A percentile compares a stretch with the other conserved stretches of the same genome.
Conservation (phyloP, 805 yeast genomes). For the Crinitomyces ghanaensis region DNA sequence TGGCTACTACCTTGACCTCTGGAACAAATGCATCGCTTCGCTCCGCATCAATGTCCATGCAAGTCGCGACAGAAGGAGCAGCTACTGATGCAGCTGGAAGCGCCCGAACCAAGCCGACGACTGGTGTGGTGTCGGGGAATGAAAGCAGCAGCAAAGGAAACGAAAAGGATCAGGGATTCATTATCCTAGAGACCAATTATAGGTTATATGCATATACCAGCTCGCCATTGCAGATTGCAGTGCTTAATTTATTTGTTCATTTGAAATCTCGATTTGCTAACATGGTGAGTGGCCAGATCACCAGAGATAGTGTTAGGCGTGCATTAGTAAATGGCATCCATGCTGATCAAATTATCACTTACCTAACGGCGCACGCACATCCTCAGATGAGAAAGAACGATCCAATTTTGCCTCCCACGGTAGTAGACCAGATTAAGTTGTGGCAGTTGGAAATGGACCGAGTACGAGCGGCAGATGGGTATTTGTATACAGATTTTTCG, state of each 20-base stretch:
- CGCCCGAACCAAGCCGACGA: not conserved
- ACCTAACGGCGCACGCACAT: conserved; percentile 85
- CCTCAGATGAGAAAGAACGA: conserved; percentile 63
- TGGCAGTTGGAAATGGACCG: conserved; percentile 97
- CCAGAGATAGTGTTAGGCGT: conserved; percentile 79
- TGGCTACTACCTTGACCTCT: conserved; percentile 82
- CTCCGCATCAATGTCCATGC: conserved; percentile 66
- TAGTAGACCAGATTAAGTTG: conserved; percentile 86
- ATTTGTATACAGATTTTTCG: conserved; percentile 74
- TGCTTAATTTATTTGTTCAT: conserved; percentile 78
- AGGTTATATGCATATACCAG: conserved; percentile 86
- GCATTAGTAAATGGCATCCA: conserved; percentile 86
- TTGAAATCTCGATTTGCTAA: conserved; percentile 76
- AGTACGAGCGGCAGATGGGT: conserved; percentile 78
- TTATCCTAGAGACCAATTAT: conserved; percentile 88
- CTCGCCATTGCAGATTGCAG: conserved; percentile 90
- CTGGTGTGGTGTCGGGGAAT: too few relatives aligned
- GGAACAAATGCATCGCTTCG: conserved; percentile 55
- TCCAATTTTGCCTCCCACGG: conserved; percentile 83
- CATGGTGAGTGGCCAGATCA: conserved; percentile 86
- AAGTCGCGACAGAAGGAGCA: conserved; percentile 39
- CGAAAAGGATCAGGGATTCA: conserved; percentile 52
- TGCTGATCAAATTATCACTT: conserved; percentile 86
- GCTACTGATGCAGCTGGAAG: not conserved
- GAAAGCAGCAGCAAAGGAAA: conserved; percentile 8